Conservation (phyloP, 2,329 filamentous ascomycete genomes). For the Ceratocystis cacaofunesta region DNA sequence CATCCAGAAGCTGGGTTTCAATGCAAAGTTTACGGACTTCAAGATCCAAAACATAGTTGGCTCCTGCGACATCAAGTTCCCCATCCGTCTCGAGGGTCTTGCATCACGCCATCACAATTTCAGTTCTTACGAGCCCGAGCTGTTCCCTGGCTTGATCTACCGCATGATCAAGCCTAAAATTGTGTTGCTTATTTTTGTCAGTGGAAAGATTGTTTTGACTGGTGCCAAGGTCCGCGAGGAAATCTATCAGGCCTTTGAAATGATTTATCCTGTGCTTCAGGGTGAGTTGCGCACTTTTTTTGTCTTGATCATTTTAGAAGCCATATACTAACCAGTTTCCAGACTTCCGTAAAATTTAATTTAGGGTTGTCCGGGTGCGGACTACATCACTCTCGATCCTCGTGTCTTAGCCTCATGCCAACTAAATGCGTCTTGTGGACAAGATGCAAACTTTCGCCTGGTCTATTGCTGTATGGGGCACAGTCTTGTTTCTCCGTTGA, state of each 20-base stretch:
- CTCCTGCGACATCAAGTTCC: slow-evolving; percentile 98
- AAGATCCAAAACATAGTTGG: slow-evolving; percentile 99
- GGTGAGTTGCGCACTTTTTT: slow-evolving; percentile 35
- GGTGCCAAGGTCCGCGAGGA: slow-evolving; percentile 96
- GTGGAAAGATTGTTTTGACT: slow-evolving; percentile 89
- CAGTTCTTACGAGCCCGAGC: slow-evolving; percentile 94
- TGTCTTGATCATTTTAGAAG: slow-evolving; percentile 15
- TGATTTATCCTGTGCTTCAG: slow-evolving; percentile 92
- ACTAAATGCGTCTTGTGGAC: too few species aligned
- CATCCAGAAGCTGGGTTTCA: slow-evolving; percentile 99
- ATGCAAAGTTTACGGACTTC: slow-evolving; percentile 98
- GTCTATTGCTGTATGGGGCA: not conserved
- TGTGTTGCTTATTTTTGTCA: slow-evolving; percentile 92
- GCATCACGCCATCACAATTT: slow-evolving; percentile 98
- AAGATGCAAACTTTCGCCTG: not conserved
- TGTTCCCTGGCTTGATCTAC: slow-evolving; percentile 98
- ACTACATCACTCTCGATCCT: not conserved
- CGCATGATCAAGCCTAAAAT: slow-evolving; percentile 98
- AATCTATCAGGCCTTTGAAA: slow-evolving; percentile 91
- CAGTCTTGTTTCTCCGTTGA: not conserved
- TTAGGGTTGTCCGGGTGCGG: too few species aligned
- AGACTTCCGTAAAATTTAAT: slow-evolving; percentile 46
- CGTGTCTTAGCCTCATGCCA: not conserved
- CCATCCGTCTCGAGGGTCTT: slow-evolving; percentile 88
- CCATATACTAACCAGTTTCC: not conserved